These are phyloP conservation scores for Brettanomyces bruxellensis DNA, from an alignment of 805 yeast genomes.

Conservation along the genomic window DNA sequence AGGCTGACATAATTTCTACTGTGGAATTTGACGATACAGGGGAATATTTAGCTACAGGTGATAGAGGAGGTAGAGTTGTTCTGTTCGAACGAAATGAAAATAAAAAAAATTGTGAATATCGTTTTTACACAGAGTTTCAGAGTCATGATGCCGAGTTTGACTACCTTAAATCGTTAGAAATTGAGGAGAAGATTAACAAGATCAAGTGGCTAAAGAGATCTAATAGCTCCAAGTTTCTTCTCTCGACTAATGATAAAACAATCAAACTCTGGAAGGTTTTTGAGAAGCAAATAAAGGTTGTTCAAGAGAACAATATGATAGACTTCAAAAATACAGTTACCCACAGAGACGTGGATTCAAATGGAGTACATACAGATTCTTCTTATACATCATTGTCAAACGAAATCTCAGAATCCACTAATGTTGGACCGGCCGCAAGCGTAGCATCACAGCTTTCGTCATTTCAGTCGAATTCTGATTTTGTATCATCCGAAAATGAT, in stretches of 20 bases:
- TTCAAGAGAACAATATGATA: slow-evolving; percentile 78
- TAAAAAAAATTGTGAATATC: slow-evolving; percentile 81
- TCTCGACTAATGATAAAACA: slow-evolving; percentile 96
- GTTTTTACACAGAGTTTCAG: slow-evolving; percentile 94
- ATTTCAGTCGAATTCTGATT: slow-evolving; percentile 18
- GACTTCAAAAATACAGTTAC: slow-evolving; percentile 22
- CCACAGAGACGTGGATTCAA: neutral
- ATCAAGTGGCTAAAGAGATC: slow-evolving; percentile 91
- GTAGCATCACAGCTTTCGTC: slow-evolving; percentile 17
- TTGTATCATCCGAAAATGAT: slow-evolving; percentile 5
- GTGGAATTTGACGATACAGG: slow-evolving; percentile 96
- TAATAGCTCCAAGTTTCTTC: slow-evolving; percentile 81
- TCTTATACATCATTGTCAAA: neutral
- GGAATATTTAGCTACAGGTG: slow-evolving; percentile 95
- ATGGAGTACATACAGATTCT: too few relatives aligned
- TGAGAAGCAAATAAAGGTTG: slow-evolving; percentile 87
- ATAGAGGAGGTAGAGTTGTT: slow-evolving; percentile 96
- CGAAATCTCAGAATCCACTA: slow-evolving; percentile 3
- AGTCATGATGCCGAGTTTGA: slow-evolving; percentile 98
- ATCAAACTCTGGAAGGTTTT: slow-evolving; percentile 94
- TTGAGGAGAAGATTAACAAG: slow-evolving; percentile 96
- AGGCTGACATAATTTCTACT: slow-evolving; percentile 94
- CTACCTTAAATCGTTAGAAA: slow-evolving; percentile 88
- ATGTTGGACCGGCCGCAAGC: slow-evolving; percentile 6
- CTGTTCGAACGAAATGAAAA: slow-evolving; percentile 80